Evolutionary conservation across 352 stramenopile species (phyloP), one percentile per base, ranked within the genome.

Genomic region (Phytopythium litorale): DNA sequence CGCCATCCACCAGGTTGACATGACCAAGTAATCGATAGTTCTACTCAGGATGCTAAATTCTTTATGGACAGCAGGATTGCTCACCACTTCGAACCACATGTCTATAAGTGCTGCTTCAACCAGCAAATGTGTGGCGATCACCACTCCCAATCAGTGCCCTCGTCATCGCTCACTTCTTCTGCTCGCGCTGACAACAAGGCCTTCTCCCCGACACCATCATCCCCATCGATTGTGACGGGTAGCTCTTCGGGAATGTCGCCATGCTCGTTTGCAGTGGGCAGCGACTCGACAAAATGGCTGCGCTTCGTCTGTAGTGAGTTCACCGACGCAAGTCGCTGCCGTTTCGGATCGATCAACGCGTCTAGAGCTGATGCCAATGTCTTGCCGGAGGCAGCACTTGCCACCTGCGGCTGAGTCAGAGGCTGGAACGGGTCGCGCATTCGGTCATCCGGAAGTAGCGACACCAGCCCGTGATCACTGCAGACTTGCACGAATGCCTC

Each of bases 401-500:
- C 35, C 4, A 11, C 46, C 25, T 45, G 32, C 30, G 21, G 21
- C 16, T 48, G 16, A n/a, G 46, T 16, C 13, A 51, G 42, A 37
- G 35, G 21, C 28, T 55, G 48, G 45, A 89, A 89, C 16, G 79
- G 82, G 55, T 87, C 79, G 0, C 63, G 57, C 65, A 86, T 80
- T 9, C 71, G 78, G 52, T 89, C 79, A 32, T 82, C 81, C 0
- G 81, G 76, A 2, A 92, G 63, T 28, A 92, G 62, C 8, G 81
- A 79, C 23, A 88, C 83, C 18, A 92, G 68, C 4, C 83, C 83
- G 49, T 92, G 81, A 56, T 91, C 79, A 21, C 81, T 78, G 66
- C 83, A 92, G 5, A 91, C 81, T 38, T 77, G 57, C 32, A 91
- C 73, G 23, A 92, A 91, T 2, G 83, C 78, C 4, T 77, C 68